Conservation (phyloP, 108 stramenopile genomes). For the Nannochloropsis oceanica region DNA sequence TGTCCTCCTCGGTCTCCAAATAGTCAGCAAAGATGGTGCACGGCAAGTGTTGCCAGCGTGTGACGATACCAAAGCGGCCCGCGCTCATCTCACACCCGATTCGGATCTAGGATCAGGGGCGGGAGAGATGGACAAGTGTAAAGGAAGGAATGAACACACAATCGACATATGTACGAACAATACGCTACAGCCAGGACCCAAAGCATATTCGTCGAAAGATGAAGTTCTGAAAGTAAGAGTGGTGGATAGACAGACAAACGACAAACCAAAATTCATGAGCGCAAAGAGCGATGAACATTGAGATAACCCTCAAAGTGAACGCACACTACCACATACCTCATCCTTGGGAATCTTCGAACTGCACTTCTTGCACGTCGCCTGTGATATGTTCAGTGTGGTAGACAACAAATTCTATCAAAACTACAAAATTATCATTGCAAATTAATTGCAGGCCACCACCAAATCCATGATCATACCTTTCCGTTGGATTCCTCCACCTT, state of each 20-base stretch:
- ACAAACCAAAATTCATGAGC: background rate
- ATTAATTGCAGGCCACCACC: background rate
- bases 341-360: background rate
- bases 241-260: background rate
- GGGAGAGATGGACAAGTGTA: background rate
- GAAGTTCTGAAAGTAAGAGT: background rate
- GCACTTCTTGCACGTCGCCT: slow-evolving; percentile 37
- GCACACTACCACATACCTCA: background rate
- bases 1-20: background rate
- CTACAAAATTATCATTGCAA: background rate
- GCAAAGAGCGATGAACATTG: background rate
- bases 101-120: background rate
- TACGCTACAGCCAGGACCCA: background rate
- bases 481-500: background rate
- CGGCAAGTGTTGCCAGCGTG: slow-evolving; percentile 40
- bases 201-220: background rate
- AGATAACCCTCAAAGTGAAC: background rate
- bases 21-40: slow-evolving; percentile 26
- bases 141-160: background rate
- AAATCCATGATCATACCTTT: background rate
- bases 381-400: slow-evolving; percentile 10
- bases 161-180: background rate
- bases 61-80: slow-evolving; percentile 38
- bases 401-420: slow-evolving; percentile 10
- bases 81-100: background rate